Evolutionary conservation across 169 alveolate species (phyloP).

Genomic region (Eimeria falciformis): DNA sequence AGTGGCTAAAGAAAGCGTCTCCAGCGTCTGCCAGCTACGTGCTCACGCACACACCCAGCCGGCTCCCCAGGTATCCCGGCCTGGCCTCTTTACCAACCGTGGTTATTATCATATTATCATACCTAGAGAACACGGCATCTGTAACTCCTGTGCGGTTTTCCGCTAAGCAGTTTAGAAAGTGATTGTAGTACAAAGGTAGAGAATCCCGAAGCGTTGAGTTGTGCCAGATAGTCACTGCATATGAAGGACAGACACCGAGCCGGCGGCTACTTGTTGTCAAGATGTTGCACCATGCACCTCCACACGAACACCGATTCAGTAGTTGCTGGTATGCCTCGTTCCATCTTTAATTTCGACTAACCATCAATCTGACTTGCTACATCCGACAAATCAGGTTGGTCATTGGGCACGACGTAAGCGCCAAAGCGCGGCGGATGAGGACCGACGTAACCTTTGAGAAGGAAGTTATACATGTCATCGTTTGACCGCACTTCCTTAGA

Average conservation of each 20-base stretch:
- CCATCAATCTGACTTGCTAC: conserved; percentile 43
- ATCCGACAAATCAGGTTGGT: conserved; percentile 50
- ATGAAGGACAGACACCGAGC: too few species aligned
- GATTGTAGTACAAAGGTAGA: conserved; percentile 59
- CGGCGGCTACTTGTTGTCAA: too few species aligned
- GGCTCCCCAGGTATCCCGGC: too few species aligned
- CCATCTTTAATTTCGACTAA: neutral
- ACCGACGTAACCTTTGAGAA: conserved; percentile 42
- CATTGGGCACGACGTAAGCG: conserved; percentile 47
- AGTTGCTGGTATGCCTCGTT: neutral
- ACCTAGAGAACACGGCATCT: conserved; percentile 48
- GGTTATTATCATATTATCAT: neutral
- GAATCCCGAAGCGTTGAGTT: conserved; percentile 56
- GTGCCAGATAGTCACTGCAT: conserved; percentile 65
- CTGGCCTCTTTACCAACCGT: neutral
- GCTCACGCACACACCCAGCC: too few species aligned
- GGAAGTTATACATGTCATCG: conserved; percentile 31
- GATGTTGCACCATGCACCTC: too few species aligned
- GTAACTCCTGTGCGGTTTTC: conserved; percentile 46
- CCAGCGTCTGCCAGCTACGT: too few species aligned
- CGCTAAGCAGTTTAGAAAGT: conserved; percentile 35
- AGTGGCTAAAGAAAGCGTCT: too few species aligned
- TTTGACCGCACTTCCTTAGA: neutral
- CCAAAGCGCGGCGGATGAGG: conserved; percentile 38
- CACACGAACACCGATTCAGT: too few species aligned